Percentiles rank a stretch among this genome's conserved stretches.
Conservation (phyloP, 257 asterid species). For the Gentiana dahurica region DNA sequence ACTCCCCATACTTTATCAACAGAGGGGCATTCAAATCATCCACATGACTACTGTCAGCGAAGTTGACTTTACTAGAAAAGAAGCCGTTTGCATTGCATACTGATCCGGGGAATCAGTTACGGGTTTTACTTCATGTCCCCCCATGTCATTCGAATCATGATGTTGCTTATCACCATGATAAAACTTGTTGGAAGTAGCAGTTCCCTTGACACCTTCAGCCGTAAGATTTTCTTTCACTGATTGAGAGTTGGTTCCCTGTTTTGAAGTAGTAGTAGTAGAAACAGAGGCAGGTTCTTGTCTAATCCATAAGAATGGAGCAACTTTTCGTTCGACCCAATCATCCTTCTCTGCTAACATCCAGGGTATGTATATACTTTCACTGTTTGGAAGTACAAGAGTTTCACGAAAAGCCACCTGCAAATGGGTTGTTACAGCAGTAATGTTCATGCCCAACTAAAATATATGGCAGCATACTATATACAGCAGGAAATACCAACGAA, state of each 20-base stretch:
- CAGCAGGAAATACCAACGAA: too few species aligned
- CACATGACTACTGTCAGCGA: constrained; percentile 11
- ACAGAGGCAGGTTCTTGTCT: constrained; percentile 36
- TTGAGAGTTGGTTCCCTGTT: constrained; percentile 28
- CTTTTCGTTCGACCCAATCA: constrained; percentile 73
- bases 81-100: constrained; percentile 23
- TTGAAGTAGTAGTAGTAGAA: constrained; percentile 13
- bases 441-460: background rate
- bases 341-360: constrained; percentile 92
- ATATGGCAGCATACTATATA: too few species aligned
- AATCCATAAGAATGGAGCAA: constrained; percentile 78
- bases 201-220: constrained; percentile 27
- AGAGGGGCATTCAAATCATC: constrained; percentile 36
- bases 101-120: constrained; percentile 19
- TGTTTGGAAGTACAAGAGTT: constrained; percentile 74
- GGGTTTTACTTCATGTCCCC: constrained; percentile 14
- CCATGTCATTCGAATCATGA: too few species aligned
- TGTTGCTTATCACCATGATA: too few species aligned
- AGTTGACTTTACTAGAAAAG: constrained; percentile 13
- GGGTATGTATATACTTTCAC: constrained; percentile 52
- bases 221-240: constrained; percentile 22
- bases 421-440: constrained; percentile 9
- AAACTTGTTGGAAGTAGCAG: constrained; percentile 9
- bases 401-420: constrained; percentile 82
- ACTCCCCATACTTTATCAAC: constrained; percentile 25